These are phyloP conservation scores for Paramecium sonneborni DNA, from an alignment of 73 alveolate species.

Conservation along the genomic window DNA sequence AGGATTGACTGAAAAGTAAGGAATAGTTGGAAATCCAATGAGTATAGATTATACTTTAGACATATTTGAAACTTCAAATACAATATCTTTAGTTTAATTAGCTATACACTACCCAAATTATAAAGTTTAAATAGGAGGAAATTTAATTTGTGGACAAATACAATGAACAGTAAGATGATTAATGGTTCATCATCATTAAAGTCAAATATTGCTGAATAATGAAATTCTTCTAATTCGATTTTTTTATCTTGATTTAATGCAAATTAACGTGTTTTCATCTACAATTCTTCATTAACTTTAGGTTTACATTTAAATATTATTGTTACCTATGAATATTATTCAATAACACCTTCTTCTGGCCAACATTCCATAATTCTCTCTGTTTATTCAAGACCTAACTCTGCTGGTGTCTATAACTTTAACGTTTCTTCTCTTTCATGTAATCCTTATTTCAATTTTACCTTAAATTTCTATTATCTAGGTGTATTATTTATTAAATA, in stretches of 20 bases:
- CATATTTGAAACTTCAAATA: slow-evolving; percentile 89
- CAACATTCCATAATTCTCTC: slow-evolving; percentile 95
- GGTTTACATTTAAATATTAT: slow-evolving; percentile 88
- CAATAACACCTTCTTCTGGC: slow-evolving; percentile 93
- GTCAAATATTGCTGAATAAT: slow-evolving; percentile 77
- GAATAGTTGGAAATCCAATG: slow-evolving; percentile 85
- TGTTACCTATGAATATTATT: slow-evolving; percentile 91
- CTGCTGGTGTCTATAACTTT: slow-evolving; percentile 89
- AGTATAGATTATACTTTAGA: slow-evolving; percentile 93
- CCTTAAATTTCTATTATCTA: slow-evolving; percentile 80
- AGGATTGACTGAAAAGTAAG: slow-evolving; percentile 94
- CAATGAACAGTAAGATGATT: slow-evolving; percentile 95
- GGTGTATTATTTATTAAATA: slow-evolving; percentile 97
- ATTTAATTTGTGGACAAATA: slow-evolving; percentile 90
- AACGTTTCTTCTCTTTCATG: slow-evolving; percentile 83
- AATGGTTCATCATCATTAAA: slow-evolving; percentile 87
- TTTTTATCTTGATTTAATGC: slow-evolving; percentile 75
- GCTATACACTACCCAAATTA: slow-evolving; percentile 94
- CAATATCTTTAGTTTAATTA: slow-evolving; percentile 88
- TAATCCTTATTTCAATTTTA: slow-evolving; percentile 87
- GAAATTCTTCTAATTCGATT: slow-evolving; percentile 75
- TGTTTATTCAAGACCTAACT: slow-evolving; percentile 93
- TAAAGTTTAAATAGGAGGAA: slow-evolving; percentile 76
- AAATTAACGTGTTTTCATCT: slow-evolving; percentile 61
- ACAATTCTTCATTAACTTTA: slow-evolving; percentile 65